These are phyloP conservation scores for Rhipidocladum racemiflorum DNA, from an alignment of 176 grass and related monocot species.

Conservation along the genomic window DNA sequence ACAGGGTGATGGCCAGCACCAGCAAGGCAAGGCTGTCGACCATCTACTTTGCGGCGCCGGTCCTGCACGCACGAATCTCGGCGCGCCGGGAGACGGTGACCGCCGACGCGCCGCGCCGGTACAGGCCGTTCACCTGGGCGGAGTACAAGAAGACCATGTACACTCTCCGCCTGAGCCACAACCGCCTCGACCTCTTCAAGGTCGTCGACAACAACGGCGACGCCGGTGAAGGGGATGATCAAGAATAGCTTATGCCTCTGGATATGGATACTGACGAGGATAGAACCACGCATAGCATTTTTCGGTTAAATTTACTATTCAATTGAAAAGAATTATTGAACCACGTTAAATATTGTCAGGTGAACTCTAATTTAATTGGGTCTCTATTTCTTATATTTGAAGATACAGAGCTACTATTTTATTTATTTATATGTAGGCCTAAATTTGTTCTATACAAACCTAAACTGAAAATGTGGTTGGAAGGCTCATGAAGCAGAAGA, in stretches of 20 bases:
- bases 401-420: no score
- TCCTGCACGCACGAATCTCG: constrained; percentile 44
- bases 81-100: constrained; percentile 49
- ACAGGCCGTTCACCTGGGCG: constrained; percentile 72
- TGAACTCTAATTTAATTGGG: no score
- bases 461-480: no score
- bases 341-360: no score
- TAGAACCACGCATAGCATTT: no score
- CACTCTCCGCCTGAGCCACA: constrained; percentile 61
- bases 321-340: no score
- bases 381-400: no score
- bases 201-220: background rate
- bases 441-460: no score
- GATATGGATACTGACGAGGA: background rate
- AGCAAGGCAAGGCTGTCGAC: constrained; percentile 53
- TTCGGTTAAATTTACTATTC: no score
- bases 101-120: constrained; percentile 25
- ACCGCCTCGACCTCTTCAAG: constrained; percentile 71
- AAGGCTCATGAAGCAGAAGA: no score
- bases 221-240: background rate
- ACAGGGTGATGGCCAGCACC: constrained; percentile 76
- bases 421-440: no score
- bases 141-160: constrained; percentile 99
- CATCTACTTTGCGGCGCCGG: constrained; percentile 75
- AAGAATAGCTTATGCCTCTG: background rate